These are phyloP conservation scores for Tylopilus sp. DNA, from an alignment of 1,284 basidiomycete species.

Conservation along the genomic window DNA sequence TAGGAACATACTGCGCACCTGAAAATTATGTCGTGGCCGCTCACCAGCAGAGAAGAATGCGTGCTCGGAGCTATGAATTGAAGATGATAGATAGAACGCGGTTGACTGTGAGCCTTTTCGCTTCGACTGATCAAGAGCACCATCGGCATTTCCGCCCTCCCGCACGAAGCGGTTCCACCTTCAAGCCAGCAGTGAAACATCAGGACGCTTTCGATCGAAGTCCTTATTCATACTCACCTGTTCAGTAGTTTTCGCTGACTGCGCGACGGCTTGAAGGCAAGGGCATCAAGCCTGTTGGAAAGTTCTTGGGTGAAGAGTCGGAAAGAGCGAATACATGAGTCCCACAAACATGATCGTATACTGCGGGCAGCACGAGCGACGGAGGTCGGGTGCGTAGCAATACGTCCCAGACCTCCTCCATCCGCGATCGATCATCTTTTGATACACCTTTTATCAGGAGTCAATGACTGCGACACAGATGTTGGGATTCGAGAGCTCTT, in stretches of 20 bases:
- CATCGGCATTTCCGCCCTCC: slow-evolving; percentile 43
- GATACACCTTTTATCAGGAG: slow-evolving; percentile 53
- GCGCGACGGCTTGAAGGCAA: slow-evolving; percentile 69
- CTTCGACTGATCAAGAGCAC: slow-evolving; percentile 27
- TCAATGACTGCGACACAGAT: slow-evolving; percentile 4
- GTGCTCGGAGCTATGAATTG: slow-evolving; percentile 42
- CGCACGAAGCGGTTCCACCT: slow-evolving; percentile 77
- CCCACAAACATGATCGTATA: slow-evolving; percentile 78
- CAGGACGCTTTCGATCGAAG: slow-evolving; percentile 5
- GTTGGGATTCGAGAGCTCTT: slow-evolving; percentile 14
- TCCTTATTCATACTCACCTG: slow-evolving; percentile 41
- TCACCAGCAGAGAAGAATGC: slow-evolving; percentile 28
- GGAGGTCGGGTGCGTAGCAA: slow-evolving; percentile 83
- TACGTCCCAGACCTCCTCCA: slow-evolving; percentile 86
- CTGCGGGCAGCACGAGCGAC: slow-evolving; percentile 83
- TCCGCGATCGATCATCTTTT: slow-evolving; percentile 81
- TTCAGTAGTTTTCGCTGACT: slow-evolving; percentile 77
- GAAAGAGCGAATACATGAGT: slow-evolving; percentile 5
- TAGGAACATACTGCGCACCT: slow-evolving; percentile 39
- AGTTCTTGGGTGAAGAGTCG: slow-evolving; percentile 1
- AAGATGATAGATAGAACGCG: slow-evolving; percentile 38
- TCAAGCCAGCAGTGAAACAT: slow-evolving; percentile 12
- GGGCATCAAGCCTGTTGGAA: slow-evolving; percentile 61
- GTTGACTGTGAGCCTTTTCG: slow-evolving; percentile 16
- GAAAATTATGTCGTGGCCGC: slow-evolving; percentile 42